A percentile compares a stretch with the other conserved stretches of the same genome.
Conservation (phyloP, 2,329 filamentous ascomycete species). For the Neopestalotiopsis sp. region DNA sequence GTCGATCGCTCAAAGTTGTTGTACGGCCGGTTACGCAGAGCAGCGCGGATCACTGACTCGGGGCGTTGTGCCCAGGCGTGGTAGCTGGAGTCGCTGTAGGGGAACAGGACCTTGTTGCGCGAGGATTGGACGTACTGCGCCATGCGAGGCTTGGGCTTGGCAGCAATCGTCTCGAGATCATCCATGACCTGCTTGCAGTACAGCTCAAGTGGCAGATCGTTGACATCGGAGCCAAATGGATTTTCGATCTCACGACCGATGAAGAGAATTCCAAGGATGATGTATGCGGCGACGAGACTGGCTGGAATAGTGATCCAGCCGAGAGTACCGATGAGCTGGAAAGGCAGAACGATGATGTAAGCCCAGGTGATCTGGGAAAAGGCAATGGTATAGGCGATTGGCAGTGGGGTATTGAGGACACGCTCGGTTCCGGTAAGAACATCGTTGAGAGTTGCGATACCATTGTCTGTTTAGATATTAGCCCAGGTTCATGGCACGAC, state of each 20-base stretch:
- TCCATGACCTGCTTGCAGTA: constrained; percentile 77
- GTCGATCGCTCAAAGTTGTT: constrained; percentile 13
- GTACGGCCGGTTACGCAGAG: constrained; percentile 34
- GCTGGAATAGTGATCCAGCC: constrained; percentile 80
- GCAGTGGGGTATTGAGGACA: constrained; percentile 81
- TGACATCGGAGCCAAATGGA: constrained; percentile 83
- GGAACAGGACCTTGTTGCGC: constrained; percentile 57
- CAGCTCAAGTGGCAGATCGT: constrained; percentile 77
- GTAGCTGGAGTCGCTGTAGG: constrained; percentile 42
- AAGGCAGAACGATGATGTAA: constrained; percentile 81
- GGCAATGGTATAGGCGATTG: constrained; percentile 82
- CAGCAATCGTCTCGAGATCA: constrained; percentile 77
- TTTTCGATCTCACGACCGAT: constrained; percentile 87
- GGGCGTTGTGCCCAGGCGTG: constrained; percentile 35
- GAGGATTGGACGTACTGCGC: constrained; percentile 53
- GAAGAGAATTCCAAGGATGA: constrained; percentile 76
- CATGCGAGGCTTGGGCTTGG: constrained; percentile 56
- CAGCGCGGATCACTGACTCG: constrained; percentile 32
- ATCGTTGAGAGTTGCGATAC: constrained; percentile 72
- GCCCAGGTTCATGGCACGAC: constrained; percentile 36
- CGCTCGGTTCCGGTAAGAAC: constrained; percentile 75
- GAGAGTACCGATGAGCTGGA: constrained; percentile 73
- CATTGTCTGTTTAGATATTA: constrained; percentile 51
- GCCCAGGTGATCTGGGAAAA: constrained; percentile 88
- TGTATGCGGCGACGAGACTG: constrained; percentile 75